Evolutionary conservation across 257 asterid species (phyloP), one percentile per base, ranked within the genome.

Genomic region (Plantago major): DNA sequence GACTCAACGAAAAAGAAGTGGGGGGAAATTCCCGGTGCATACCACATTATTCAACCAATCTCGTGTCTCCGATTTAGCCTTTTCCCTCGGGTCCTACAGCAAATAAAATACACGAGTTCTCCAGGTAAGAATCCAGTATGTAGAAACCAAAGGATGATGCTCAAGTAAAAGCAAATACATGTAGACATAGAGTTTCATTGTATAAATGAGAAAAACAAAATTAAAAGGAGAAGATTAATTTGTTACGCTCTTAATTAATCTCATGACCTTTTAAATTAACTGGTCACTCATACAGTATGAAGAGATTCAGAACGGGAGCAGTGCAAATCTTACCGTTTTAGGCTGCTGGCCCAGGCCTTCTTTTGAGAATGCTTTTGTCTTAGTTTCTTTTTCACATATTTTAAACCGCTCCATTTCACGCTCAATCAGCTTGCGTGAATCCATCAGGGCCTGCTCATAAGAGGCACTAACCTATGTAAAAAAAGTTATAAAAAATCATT

Each of bases 401-500:
- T 89, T 93, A 73, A 93, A 93, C 62, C 97, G 79, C 64, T 93
- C 99, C 99, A 93, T 93, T 77, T 93, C 97, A 63, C 93, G 90
- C 78, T 93, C 99, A 68, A 93, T 93, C 64, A 73, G 92, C 82
- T 89, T 93, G 71, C 99, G 94, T 73, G 99, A 89, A 73, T 93
- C 99, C 99, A 93, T 87, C 82, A 93, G 90, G 74, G 96, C 96
- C 89, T 93, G 97, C 95, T 89, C 99, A 85, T 89, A 93, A 82
- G 97, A 87, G 78, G 99, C 96, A 87, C 99, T 93, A 81, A 87
- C 97, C 96, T 93, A 85, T 78, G 94, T 82, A 89, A 84, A 82
- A 66, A 47, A 82, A 78, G 77, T 79, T 68, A 83, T 65, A 79
- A 81, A 78, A 78, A 76, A 81, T 66, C 69, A 67, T 60, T 45